These are phyloP conservation scores for Aechmea fasciata DNA, from an alignment of 176 grass and related monocot genomes.

Conservation along the genomic window DNA sequence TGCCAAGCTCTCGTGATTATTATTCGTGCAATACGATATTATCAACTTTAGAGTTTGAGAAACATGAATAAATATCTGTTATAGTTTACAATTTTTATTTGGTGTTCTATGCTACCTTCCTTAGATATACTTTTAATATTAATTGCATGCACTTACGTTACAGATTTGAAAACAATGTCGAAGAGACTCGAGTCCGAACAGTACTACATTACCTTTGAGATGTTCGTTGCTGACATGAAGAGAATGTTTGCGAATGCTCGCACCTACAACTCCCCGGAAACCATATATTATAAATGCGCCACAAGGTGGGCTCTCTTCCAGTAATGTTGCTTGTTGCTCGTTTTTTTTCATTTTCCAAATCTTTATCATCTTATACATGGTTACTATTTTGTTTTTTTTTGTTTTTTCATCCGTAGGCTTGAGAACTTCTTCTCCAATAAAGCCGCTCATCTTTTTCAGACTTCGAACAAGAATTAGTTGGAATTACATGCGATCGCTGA, in stretches of 20 bases:
- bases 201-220: slow-evolving; percentile 97
- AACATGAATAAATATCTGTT: background rate
- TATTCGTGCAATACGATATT: background rate
- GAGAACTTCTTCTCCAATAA: slow-evolving; percentile 72
- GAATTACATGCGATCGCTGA: background rate
- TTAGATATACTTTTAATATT: no score
- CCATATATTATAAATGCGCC: slow-evolving; percentile 94
- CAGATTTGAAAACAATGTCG: slow-evolving; percentile 93
- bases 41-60: no score
- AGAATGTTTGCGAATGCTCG: slow-evolving; percentile 88
- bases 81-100: slow-evolving; percentile 14
- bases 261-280: slow-evolving; percentile 93
- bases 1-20: background rate
- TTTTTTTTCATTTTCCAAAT: no score
- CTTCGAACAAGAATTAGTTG: slow-evolving; percentile 56
- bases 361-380: background rate
- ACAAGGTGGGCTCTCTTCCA: slow-evolving; percentile 28
- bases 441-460: slow-evolving; percentile 49
- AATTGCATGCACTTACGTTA: slow-evolving; percentile 1
- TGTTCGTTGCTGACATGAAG: slow-evolving; percentile 89
- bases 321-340: background rate
- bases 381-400: background rate
- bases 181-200: slow-evolving; percentile 84
- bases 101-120: slow-evolving; percentile 2
- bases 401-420: slow-evolving; percentile 29